Evolutionary conservation across 139 green algal genomes (phyloP), one percentile per base, ranked within the genome.

Genomic region (Auxenochlorella pyrenoidosa): DNA sequence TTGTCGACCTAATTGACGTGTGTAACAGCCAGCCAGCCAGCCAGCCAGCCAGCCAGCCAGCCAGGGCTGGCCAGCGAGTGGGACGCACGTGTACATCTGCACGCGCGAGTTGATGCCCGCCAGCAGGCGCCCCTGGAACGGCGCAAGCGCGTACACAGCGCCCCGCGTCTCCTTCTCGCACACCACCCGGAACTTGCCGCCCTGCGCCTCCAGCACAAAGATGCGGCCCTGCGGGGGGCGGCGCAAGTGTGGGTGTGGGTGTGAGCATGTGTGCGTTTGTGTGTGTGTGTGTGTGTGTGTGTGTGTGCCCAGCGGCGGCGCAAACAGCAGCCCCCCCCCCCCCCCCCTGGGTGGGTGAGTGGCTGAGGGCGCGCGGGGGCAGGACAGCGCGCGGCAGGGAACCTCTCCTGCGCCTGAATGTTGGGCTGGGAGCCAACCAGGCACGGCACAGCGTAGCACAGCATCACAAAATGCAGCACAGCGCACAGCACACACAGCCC

Each of bases 51-150:
- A 58, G 47, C 47, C 47, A 58, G 47, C 47, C 47, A 58, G 47
- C 47, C 47, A 54, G 47, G 47, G 59, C 59, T 3, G 24, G 59
- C 12, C 59, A 68, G 59, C 59, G 19, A 28, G 59, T 12, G 59
- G 22, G 3, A 5, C 85, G 89, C 90, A 96, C 86, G 90, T 93
- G 92, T 95, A 97, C 77, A 99, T 65, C 87, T 98, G 91, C n/a
- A 99, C 92, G 88, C 96, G 94, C 91, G 90, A 95, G 91, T 99
- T 99, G 87, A 99, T 96, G 13, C 93, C 93, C 41, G 93, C 93
- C 59, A 99, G 89, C 83, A 99, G 89, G 41, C 92, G 94, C n/a
- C 94, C 95, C 83, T 95, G 90, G 84, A 98, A 97, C 79, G 89
- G 34, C 30, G 90, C 93, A 10, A 98, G 76, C 58, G 93, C 95